Conservation (phyloP, 495 filamentous ascomycete species). For the Hypoxylon trugodes region DNA sequence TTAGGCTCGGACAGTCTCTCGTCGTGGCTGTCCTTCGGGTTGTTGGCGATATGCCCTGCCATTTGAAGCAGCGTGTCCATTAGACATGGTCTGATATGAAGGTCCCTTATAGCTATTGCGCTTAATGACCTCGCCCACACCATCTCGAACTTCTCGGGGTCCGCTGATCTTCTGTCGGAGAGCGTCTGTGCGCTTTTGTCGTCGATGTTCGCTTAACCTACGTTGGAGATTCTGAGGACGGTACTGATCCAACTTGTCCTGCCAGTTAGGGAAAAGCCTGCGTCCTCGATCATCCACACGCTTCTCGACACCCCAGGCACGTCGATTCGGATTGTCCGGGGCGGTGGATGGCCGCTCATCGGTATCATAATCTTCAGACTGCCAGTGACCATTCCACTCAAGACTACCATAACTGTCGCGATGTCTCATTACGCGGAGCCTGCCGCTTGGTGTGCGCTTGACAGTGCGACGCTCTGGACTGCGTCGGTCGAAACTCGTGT, state of each 20-base stretch:
- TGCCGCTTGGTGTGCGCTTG: slow-evolving; percentile 58
- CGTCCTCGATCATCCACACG: slow-evolving; percentile 40
- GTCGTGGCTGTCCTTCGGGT: slow-evolving; percentile 6
- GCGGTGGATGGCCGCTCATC: slow-evolving; percentile 46
- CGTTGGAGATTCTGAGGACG: slow-evolving; percentile 57
- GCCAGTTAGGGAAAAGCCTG: slow-evolving; percentile 47
- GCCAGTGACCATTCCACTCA: slow-evolving; percentile 20
- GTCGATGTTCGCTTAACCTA: slow-evolving; percentile 66
- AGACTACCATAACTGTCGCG: slow-evolving; percentile 53
- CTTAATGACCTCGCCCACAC: slow-evolving; percentile 61
- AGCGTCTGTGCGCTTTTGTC: slow-evolving; percentile 70
- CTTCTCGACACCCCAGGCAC: slow-evolving; percentile 38
- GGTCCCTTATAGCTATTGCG: slow-evolving; percentile 45
- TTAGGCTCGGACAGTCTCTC: slow-evolving; percentile 12
- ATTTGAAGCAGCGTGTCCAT: slow-evolving; percentile 18
- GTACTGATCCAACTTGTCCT: slow-evolving; percentile 53
- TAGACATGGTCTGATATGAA: slow-evolving; percentile 38
- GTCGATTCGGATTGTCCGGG: slow-evolving; percentile 38
- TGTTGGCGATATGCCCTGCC: slow-evolving; percentile 13
- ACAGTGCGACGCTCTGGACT: slow-evolving; percentile 58
- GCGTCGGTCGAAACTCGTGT: slow-evolving; percentile 47
- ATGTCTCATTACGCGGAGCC: slow-evolving; percentile 58
- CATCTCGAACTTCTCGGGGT: slow-evolving; percentile 59
- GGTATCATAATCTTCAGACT: slow-evolving; percentile 30
- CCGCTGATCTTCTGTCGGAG: slow-evolving; percentile 73